A percentile compares a stretch with the other conserved stretches of the same genome.
phyloP scores from a whole-genome alignment of 2,329 filamentous ascomycete genomes.

The Ophiocordyceps australis region DNA sequence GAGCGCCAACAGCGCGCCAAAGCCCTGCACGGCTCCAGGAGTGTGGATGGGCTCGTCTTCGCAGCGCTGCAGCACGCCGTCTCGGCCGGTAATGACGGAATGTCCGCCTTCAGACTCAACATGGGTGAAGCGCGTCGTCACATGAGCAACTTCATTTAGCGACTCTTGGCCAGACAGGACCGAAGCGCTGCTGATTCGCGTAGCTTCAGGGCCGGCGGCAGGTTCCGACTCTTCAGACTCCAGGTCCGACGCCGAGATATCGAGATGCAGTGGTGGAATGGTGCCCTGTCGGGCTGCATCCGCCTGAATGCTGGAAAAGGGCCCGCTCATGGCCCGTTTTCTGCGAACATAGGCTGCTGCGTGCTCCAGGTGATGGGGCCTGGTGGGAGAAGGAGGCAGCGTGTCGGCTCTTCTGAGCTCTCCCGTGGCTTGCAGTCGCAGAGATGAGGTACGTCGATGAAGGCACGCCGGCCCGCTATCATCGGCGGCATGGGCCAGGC shows the following conservation, averaged over 20 bases:
- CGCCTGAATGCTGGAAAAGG: conserved; percentile 24
- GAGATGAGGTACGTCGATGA: too few species aligned
- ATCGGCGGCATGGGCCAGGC: conserved; percentile 10
- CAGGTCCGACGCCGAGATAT: conserved; percentile 12
- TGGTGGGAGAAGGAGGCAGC: conserved; percentile 4
- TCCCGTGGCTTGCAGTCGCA: too few species aligned
- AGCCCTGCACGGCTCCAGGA: conserved; percentile 65
- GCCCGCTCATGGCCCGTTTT: conserved; percentile 16
- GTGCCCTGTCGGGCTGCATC: conserved; percentile 21
- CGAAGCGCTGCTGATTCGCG: conserved; percentile 4
- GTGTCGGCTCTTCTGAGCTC: conserved; percentile 11
- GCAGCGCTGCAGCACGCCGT: conserved; percentile 57
- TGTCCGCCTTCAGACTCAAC: conserved; percentile 61
- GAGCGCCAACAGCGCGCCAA: conserved; percentile 60
- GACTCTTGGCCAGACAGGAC: conserved; percentile 7
- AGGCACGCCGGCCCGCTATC: too few species aligned
- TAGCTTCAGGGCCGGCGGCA: conserved; percentile 1
- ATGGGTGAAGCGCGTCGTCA: conserved; percentile 66
- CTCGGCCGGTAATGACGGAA: conserved; percentile 63
- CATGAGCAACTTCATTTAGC: conserved; percentile 21
- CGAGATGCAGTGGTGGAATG: conserved; percentile 13
- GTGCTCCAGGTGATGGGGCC: conserved; percentile 2
- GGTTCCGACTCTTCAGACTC: conserved; percentile 12
- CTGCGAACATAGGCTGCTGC: conserved; percentile 7
- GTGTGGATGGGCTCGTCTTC: conserved; percentile 87